Conservation (phyloP, 2,329 filamentous ascomycete species). For the Colletotrichum sublineola region DNA sequence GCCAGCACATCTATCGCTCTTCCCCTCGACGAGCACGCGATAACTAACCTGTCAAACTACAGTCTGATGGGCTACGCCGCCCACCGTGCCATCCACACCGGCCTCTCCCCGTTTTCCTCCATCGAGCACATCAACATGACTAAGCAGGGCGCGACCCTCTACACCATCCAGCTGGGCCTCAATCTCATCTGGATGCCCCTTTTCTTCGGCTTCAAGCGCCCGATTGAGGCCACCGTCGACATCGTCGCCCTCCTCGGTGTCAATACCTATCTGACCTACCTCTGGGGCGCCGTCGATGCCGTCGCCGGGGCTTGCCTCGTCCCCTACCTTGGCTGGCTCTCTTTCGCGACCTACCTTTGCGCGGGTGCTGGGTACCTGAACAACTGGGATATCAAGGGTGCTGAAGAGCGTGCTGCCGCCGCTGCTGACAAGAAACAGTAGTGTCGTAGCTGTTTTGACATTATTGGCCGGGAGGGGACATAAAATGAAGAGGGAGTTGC, state of each 20-base stretch:
- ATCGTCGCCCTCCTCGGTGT: slow-evolving; percentile 79
- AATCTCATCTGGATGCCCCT: slow-evolving; percentile 94
- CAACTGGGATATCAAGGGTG: slow-evolving; percentile 68
- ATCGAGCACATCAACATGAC: slow-evolving; percentile 69
- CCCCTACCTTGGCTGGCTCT: slow-evolving; percentile 88
- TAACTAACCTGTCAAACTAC: slow-evolving; percentile 5
- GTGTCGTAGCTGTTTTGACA: slow-evolving; percentile 34
- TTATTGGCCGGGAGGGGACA: neutral
- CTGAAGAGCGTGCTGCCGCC: slow-evolving; percentile 46
- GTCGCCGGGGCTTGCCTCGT: slow-evolving; percentile 80
- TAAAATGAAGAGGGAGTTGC: too few species aligned
- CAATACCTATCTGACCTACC: slow-evolving; percentile 79
- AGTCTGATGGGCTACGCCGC: slow-evolving; percentile 89
- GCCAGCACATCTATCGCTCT: neutral
- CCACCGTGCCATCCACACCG: slow-evolving; percentile 78
- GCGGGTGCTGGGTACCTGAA: slow-evolving; percentile 78
- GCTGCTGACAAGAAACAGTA: slow-evolving; percentile 43
- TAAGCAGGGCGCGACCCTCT: slow-evolving; percentile 80
- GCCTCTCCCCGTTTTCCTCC: slow-evolving; percentile 69
- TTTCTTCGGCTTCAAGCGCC: slow-evolving; percentile 84
- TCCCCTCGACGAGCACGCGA: slow-evolving; percentile 29
- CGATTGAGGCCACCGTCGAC: slow-evolving; percentile 80
- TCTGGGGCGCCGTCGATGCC: slow-evolving; percentile 81
- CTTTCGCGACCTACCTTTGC: slow-evolving; percentile 89
- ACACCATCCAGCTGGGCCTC: slow-evolving; percentile 86